These are phyloP conservation scores for Sistotremastrum suecicum DNA, from an alignment of 768 basidiomycete species.

Conservation along the genomic window DNA sequence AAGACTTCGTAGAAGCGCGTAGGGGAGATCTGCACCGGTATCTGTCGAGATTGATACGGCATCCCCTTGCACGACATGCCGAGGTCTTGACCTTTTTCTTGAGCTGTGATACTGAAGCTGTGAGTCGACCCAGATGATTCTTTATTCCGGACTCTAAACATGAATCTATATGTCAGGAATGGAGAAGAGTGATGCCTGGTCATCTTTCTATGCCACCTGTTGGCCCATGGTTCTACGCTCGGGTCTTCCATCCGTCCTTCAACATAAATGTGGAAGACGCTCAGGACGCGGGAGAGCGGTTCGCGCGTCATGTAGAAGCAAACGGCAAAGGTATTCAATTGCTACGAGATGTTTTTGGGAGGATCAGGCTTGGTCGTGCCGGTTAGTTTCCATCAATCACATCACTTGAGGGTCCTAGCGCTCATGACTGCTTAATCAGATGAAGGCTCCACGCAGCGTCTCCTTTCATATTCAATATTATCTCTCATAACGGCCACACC, in stretches of 20 bases:
- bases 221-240: constrained; percentile 65
- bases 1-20: constrained; percentile 72
- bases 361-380: constrained; percentile 49
- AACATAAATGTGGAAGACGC: constrained; percentile 71
- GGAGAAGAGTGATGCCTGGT: constrained; percentile 47
- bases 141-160: neutral
- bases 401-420: neutral
- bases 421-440: neutral
- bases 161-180: constrained; percentile 37
- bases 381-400: constrained; percentile 27
- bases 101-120: constrained; percentile 58
- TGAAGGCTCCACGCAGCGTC: constrained; percentile 33
- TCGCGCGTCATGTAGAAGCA: constrained; percentile 50
- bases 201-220: constrained; percentile 48
- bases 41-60: constrained; percentile 50
- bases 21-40: constrained; percentile 74
- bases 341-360: constrained; percentile 46
- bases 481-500: constrained; percentile 64
- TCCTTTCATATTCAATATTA: constrained; percentile 58
- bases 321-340: constrained; percentile 58
- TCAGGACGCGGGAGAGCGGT: constrained; percentile 38
- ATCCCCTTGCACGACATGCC: constrained; percentile 64
- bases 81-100: constrained; percentile 74
- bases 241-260: constrained; percentile 74
- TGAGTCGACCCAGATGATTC: constrained; percentile 22